These are phyloP conservation scores for Sclerotinia subarctica DNA, from an alignment of 2,329 filamentous ascomycete genomes.

Conservation along the genomic window DNA sequence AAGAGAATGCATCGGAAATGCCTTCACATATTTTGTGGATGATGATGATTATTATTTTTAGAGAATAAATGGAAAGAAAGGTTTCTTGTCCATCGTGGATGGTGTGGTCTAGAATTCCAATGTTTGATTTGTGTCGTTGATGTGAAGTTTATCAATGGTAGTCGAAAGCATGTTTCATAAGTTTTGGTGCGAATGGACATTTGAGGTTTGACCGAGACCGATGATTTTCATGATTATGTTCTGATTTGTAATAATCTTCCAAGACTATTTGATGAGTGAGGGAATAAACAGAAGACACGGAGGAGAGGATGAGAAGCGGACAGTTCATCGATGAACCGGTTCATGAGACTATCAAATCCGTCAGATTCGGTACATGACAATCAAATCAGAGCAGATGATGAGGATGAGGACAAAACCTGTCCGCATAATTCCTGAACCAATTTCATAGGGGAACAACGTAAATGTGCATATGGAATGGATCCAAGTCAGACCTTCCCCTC, in stretches of 20 bases:
- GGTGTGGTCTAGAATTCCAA: neutral
- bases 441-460: too few species aligned
- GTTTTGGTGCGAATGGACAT: too few species aligned
- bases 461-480: constrained; percentile 1
- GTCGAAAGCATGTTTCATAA: neutral
- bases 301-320: too few species aligned
- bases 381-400: neutral
- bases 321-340: too few species aligned
- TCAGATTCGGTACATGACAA: neutral
- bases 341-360: neutral
- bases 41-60: neutral
- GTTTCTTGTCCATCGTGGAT: neutral
- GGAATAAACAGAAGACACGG: too few species aligned
- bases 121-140: neutral
- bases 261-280: too few species aligned
- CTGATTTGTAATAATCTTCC: neutral
- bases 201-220: neutral
- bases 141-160: neutral
- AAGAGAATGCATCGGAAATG: neutral
- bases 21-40: neutral
- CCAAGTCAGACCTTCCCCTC: neutral
- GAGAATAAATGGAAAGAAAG: too few species aligned
- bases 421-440: too few species aligned
- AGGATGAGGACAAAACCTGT: neutral
- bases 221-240: neutral